Evolutionary conservation across 2,329 filamentous ascomycete species (phyloP), one percentile per base, ranked within the genome.

Genomic region (Cadophora sp.): DNA sequence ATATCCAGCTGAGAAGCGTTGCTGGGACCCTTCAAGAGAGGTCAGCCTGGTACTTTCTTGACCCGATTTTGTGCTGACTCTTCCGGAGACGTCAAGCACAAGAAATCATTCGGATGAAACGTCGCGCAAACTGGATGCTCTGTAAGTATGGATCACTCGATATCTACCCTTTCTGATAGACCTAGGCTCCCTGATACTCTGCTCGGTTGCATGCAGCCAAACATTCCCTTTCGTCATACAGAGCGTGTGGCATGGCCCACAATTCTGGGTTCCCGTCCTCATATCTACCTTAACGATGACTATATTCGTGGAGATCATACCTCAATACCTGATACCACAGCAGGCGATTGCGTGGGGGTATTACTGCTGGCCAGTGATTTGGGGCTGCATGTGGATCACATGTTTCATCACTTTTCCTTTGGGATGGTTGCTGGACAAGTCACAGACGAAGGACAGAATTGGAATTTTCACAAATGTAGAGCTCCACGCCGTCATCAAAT

Each of bases 291-390:
- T 73, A 2, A 69, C 59, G 11, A 71, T 77, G 29, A 70, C 72
- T 14, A 53, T 77, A 16, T 72, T 74, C 59, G 73, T 69, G 29
- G 74, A 76, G 59, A 68, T 76, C n/a, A 63, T 76, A 31, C 76
- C 76, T 37, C 73, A 75, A 65, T 75, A 71, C 50, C 56, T 75
- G 6, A 73, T 77, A 40, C 74, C 74, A 43, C 58, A 62, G 58
- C 64, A 70, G 51, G 68, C 74, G 40, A 60, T 76, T 29, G 51
- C 60, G 1, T 76, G 73, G 73, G 70, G 73, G 9, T 76, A 75
- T 48, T 75, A 75, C 43, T 75, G 69, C 62, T 67, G 70, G 51
- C 71, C 73, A 27, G 24, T 76, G 3, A 70, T 76, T n/a, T 75
- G 71, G 72, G 63, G 26, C 19, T 75, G 72, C 50, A 77, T 77